phyloP scores from a whole-genome alignment of 805 yeast genomes.

The Kazachstania viticola region DNA sequence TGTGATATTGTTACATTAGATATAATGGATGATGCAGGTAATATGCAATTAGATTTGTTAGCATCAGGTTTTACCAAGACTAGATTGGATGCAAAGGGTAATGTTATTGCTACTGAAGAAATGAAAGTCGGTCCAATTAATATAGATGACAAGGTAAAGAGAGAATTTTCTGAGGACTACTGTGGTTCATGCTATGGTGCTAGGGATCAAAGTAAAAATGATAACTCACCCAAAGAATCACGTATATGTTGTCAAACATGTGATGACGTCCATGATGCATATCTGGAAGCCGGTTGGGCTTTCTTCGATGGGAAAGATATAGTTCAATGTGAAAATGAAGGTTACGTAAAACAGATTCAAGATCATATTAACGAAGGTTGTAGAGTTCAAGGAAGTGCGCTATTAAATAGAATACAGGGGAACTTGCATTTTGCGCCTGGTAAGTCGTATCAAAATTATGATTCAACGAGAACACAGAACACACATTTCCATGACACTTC shows the following conservation, averaged over 20 bases:
- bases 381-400: slow-evolving; percentile 66
- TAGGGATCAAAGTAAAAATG: slow-evolving; percentile 42
- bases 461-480: slow-evolving; percentile 8
- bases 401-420: slow-evolving; percentile 79
- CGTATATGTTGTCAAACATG: slow-evolving; percentile 76
- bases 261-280: slow-evolving; percentile 69
- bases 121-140: slow-evolving; percentile 34
- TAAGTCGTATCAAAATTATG: slow-evolving; percentile 44
- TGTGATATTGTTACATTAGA: slow-evolving; percentile 77
- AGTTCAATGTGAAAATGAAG: slow-evolving; percentile 84
- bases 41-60: slow-evolving; percentile 60
- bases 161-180: slow-evolving; percentile 22
- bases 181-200: slow-evolving; percentile 95
- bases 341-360: slow-evolving; percentile 56
- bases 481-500: slow-evolving; percentile 81
- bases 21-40: slow-evolving; percentile 83
- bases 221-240: slow-evolving; percentile 28
- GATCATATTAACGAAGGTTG: slow-evolving; percentile 74
- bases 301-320: slow-evolving; percentile 81
- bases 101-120: slow-evolving; percentile 30
- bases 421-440: slow-evolving; percentile 96
- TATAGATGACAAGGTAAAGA: slow-evolving; percentile 25
- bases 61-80: slow-evolving; percentile 61
- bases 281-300: slow-evolving; percentile 71
- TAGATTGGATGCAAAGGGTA: slow-evolving; percentile 42